Conservation (phyloP, 2,329 filamentous ascomycete genomes). For the Incumbomyces lentus region DNA sequence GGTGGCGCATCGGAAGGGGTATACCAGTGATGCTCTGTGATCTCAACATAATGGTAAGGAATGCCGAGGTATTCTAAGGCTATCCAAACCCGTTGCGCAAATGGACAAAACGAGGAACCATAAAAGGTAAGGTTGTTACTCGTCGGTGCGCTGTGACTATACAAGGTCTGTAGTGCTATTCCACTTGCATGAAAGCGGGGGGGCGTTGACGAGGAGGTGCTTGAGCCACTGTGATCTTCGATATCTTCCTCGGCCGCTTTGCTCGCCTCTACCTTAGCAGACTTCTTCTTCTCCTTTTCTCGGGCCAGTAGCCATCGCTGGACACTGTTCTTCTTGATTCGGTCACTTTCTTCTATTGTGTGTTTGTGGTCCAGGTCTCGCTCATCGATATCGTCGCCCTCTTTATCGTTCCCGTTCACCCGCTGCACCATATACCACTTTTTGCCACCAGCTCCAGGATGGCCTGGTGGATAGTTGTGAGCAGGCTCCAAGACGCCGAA, state of each 20-base stretch:
- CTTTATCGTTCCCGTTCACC: conserved; percentile 55
- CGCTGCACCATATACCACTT: conserved; percentile 65
- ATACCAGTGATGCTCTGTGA: conserved; percentile 25
- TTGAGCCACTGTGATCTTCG: background rate
- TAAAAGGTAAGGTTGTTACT: conserved; percentile 58
- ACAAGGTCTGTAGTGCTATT: conserved; percentile 56
- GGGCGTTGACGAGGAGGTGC: background rate
- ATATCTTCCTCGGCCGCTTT: conserved; percentile 10
- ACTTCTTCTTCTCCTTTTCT: conserved; percentile 55
- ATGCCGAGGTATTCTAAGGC: conserved; percentile 70
- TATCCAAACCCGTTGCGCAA: conserved; percentile 83
- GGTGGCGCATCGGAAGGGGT: conserved; percentile 7
- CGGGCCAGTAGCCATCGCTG: conserved; percentile 54
- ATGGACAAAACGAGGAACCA: conserved; percentile 76
- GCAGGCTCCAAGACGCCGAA: conserved; percentile 37
- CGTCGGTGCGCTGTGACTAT: conserved; percentile 58
- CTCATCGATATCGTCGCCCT: conserved; percentile 18
- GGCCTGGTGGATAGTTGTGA: conserved; percentile 30
- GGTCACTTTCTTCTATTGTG: conserved; percentile 60
- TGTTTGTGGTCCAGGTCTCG: conserved; percentile 61
- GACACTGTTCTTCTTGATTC: conserved; percentile 72
- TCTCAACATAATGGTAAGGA: conserved; percentile 76
- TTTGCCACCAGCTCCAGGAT: conserved; percentile 41
- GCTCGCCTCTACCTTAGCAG: background rate
- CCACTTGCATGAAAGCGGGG: conserved; percentile 37